Evolutionary conservation across 805 yeast species (phyloP).

Genomic region (Saccharomycopsis fermentans): DNA sequence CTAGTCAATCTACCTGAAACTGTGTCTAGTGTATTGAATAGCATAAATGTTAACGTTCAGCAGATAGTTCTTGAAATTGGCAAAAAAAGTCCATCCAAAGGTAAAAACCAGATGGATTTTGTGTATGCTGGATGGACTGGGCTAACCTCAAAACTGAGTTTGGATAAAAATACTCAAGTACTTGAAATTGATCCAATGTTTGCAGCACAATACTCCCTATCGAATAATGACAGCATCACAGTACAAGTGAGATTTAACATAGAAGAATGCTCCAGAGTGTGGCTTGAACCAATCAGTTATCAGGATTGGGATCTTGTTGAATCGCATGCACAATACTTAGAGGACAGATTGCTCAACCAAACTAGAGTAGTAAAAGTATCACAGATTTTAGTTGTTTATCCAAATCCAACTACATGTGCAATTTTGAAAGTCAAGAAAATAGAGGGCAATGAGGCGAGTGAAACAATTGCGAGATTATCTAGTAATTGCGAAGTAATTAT

Average conservation of each 20-base stretch:
- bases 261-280: constrained; percentile 49
- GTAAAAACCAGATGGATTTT: constrained; percentile 17
- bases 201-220: constrained; percentile 41
- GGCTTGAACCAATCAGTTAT: constrained; percentile 64
- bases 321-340: constrained; percentile 66
- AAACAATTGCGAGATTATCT: constrained; percentile 39
- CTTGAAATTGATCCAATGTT: constrained; percentile 62
- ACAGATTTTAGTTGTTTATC: constrained; percentile 58
- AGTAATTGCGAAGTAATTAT: constrained; percentile 63
- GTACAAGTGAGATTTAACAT: constrained; percentile 39
- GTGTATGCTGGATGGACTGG: constrained; percentile 62
- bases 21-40: constrained; percentile 35
- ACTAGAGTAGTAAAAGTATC: constrained; percentile 59
- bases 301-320: constrained; percentile 91
- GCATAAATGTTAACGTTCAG: constrained; percentile 45
- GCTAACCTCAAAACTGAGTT: constrained; percentile 26
- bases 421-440: constrained; percentile 43
- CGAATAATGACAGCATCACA: constrained; percentile 32
- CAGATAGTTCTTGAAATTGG: constrained; percentile 42
- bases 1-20: constrained; percentile 46
- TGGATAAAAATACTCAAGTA: constrained; percentile 18
- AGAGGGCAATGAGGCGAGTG: constrained; percentile 28
- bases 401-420: constrained; percentile 52
- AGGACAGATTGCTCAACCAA: constrained; percentile 65
- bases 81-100: constrained; percentile 25